Percentiles rank a stretch among this genome's conserved stretches.
Conservation (phyloP, 169 alveolate species). For the Theileria sp. region DNA sequence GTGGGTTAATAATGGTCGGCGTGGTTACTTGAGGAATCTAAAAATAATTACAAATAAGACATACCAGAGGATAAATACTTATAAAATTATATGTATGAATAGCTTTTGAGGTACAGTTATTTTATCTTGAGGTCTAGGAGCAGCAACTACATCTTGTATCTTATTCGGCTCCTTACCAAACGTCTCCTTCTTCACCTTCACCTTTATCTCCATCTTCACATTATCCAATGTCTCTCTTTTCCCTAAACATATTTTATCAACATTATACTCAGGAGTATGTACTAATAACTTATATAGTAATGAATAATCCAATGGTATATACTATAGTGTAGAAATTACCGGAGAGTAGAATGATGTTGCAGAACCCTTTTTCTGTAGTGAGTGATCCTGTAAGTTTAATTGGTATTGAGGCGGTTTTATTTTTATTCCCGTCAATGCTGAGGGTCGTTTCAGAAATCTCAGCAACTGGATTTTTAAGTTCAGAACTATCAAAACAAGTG, state of each 20-base stretch:
- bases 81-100: background rate
- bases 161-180: background rate
- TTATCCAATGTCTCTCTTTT: background rate
- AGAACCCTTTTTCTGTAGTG: constrained; percentile 1
- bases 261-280: too few species aligned
- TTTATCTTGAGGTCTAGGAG: background rate
- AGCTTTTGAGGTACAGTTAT: background rate
- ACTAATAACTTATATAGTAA: too few species aligned
- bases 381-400: background rate
- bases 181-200: background rate
- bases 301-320: background rate
- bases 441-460: constrained; percentile 9
- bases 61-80: background rate
- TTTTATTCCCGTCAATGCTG: constrained; percentile 18
- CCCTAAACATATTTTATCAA: background rate
- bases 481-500: constrained; percentile 16
- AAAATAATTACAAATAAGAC: background rate
- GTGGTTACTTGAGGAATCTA: background rate
- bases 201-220: background rate
- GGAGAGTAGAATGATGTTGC: constrained; percentile 26
- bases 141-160: background rate
- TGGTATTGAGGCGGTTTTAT: constrained; percentile 10
- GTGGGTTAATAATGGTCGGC: background rate
- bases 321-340: background rate
- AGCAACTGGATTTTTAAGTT: constrained; percentile 1